Percentiles rank a stretch among this genome's conserved stretches.
These are phyloP conservation scores for Curvularia sp. DNA, from an alignment of 2,329 filamentous ascomycete species.

Conservation along the genomic window DNA sequence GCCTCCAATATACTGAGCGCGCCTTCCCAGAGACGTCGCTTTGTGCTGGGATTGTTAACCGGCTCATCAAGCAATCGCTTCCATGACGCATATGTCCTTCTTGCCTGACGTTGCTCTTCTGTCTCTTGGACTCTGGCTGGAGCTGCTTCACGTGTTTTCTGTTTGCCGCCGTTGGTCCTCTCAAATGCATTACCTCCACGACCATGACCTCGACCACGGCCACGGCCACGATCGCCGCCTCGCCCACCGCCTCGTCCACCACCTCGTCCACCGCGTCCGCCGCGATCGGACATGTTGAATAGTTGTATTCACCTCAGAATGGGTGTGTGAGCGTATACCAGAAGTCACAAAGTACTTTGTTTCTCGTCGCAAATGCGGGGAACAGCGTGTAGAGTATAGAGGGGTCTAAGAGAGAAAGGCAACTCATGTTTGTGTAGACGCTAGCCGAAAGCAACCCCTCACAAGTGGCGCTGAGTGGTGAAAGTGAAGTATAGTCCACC, in stretches of 20 bases:
- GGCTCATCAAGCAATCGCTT: slow-evolving; percentile 35
- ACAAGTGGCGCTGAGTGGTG: background rate
- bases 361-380: background rate
- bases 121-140: slow-evolving; percentile 23
- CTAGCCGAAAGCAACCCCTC: background rate
- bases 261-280: slow-evolving; percentile 2
- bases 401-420: background rate
- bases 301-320: background rate
- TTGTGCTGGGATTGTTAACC: slow-evolving; percentile 24
- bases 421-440: background rate
- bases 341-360: background rate
- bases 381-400: no score
- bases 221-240: background rate
- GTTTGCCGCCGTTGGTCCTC: slow-evolving; percentile 1
- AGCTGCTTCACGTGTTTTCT: slow-evolving; percentile 1
- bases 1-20: slow-evolving; percentile 39
- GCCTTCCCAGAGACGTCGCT: slow-evolving; percentile 38
- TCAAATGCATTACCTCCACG: background rate
- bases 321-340: background rate
- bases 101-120: slow-evolving; percentile 31
- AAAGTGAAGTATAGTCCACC: background rate
- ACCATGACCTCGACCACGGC: slow-evolving; percentile 4
- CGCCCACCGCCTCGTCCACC: slow-evolving; percentile 2
- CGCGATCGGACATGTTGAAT: slow-evolving; percentile 1
- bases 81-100: slow-evolving; percentile 39